Percentiles rank a stretch among this genome's conserved stretches.
phyloP scores from a whole-genome alignment of 345 rosid species.

The Eutrema japonicum region DNA sequence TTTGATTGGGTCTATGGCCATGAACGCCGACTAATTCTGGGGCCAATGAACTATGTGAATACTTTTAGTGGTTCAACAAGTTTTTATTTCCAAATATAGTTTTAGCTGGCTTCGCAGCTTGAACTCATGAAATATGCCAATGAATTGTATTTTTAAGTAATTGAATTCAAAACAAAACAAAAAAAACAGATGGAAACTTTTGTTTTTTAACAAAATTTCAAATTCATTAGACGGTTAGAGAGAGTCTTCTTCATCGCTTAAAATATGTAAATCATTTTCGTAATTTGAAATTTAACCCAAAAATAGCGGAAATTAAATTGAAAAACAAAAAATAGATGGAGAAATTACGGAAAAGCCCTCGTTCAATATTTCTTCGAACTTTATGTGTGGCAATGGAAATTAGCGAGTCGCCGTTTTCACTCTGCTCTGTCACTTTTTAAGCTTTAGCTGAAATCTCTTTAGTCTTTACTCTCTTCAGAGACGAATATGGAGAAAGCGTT shows the following conservation, averaged over 20 bases:
- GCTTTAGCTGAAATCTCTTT: conserved; percentile 2
- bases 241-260: not conserved
- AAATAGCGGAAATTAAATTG: conserved; percentile 16
- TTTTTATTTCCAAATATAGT: too few relatives aligned
- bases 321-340: not conserved
- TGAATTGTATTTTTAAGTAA: not conserved
- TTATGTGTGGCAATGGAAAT: conserved; percentile 16
- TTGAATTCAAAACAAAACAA: too few relatives aligned
- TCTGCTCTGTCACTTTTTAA: conserved; percentile 34
- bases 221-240: conserved; percentile 15
- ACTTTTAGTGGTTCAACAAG: too few relatives aligned
- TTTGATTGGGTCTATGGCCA: too few relatives aligned
- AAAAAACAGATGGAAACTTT: not conserved
- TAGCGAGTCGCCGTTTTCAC: conserved; percentile 39
- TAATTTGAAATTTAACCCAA: conserved; percentile 19
- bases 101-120: too few relatives aligned
- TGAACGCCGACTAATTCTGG: too few relatives aligned
- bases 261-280: not conserved
- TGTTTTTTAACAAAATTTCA: not conserved
- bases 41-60: too few relatives aligned
- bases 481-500: conserved; percentile 84
- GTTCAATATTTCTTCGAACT: not conserved
- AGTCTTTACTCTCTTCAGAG: conserved; percentile 14
- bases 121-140: too few relatives aligned
- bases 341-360: conserved; percentile 24